These are phyloP conservation scores for Myxozyma geophila DNA, from an alignment of 805 yeast species.

Conservation along the genomic window DNA sequence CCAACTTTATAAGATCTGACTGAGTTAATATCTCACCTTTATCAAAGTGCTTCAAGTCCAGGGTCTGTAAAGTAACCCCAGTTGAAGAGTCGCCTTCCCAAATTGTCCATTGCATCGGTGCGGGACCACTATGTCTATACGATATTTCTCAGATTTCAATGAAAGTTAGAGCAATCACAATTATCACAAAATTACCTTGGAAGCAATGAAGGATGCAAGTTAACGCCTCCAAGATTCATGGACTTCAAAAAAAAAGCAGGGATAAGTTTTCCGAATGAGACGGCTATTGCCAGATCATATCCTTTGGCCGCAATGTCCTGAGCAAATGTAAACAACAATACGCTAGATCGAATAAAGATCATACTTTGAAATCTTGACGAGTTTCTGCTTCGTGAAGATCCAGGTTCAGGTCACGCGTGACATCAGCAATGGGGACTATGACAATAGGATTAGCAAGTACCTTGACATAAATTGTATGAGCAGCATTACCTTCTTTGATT, in stretches of 20 bases:
- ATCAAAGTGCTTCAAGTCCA: slow-evolving; percentile 88
- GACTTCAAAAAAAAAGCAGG: slow-evolving; percentile 61
- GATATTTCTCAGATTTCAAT: not conserved
- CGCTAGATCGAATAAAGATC: not conserved
- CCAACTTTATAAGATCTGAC: slow-evolving; percentile 52
- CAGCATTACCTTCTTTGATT: slow-evolving; percentile 56
- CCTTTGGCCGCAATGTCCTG: slow-evolving; percentile 25
- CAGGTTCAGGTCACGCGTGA: slow-evolving; percentile 38
- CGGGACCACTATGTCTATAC: slow-evolving; percentile 70
- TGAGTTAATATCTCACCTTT: slow-evolving; percentile 71
- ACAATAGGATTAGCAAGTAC: not conserved
- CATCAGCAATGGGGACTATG: slow-evolving; percentile 23
- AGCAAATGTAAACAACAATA: not conserved
- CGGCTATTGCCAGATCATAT: slow-evolving; percentile 81
- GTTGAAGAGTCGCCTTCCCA: slow-evolving; percentile 64
- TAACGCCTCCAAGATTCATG: slow-evolving; percentile 70
- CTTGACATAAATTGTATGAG: slow-evolving; percentile 37
- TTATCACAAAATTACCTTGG: slow-evolving; percentile 52
- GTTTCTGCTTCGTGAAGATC: slow-evolving; percentile 59
- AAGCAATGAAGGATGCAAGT: slow-evolving; percentile 89
- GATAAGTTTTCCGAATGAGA: slow-evolving; percentile 83
- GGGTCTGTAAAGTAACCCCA: slow-evolving; percentile 87
- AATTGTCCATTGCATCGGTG: slow-evolving; percentile 84
- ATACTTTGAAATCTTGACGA: slow-evolving; percentile 46
- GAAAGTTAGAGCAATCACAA: not conserved